Evolutionary conservation across 352 stramenopile species (phyloP).

Genomic region (Phytophthora macrochlamydospora): DNA sequence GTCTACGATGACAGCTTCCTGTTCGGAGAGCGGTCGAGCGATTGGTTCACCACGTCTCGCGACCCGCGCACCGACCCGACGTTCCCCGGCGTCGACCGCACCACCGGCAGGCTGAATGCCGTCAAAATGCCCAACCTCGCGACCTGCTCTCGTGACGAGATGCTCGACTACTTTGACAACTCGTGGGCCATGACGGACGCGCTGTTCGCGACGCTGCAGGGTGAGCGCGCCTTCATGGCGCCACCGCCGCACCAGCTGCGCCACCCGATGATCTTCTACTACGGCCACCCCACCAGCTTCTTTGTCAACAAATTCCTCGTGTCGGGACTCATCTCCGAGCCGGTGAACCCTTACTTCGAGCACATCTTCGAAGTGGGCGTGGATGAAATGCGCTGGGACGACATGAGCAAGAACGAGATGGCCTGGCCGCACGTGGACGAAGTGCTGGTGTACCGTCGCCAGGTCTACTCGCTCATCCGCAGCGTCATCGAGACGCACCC

Average conservation of each 20-base stretch:
- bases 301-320: slow-evolving; percentile 98
- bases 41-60: slow-evolving; percentile 79
- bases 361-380: slow-evolving; percentile 97
- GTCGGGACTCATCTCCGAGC: slow-evolving; percentile 84
- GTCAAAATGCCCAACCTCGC: slow-evolving; percentile 87
- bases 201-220: slow-evolving; percentile 92
- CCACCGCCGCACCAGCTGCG: slow-evolving; percentile 93
- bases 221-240: slow-evolving; percentile 90
- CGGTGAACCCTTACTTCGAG: slow-evolving; percentile 95
- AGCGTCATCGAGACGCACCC: slow-evolving; percentile 90
- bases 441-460: slow-evolving; percentile 91
- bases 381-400: slow-evolving; percentile 99
- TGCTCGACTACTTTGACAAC: slow-evolving; percentile 96
- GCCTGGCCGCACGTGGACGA: slow-evolving; percentile 91
- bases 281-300: slow-evolving; percentile 95
- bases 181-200: slow-evolving; percentile 94
- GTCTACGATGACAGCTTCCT: slow-evolving; percentile 64
- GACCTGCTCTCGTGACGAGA: slow-evolving; percentile 80
- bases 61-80: slow-evolving; percentile 56
- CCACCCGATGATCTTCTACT: slow-evolving; percentile 98
- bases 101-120: slow-evolving; percentile 52
- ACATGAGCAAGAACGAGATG: slow-evolving; percentile 98
- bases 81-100: slow-evolving; percentile 60
- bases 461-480: slow-evolving; percentile 91
- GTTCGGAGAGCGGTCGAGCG: slow-evolving; percentile 60